Conservation (phyloP, 129 eudicot species). For the Logfia minima region DNA sequence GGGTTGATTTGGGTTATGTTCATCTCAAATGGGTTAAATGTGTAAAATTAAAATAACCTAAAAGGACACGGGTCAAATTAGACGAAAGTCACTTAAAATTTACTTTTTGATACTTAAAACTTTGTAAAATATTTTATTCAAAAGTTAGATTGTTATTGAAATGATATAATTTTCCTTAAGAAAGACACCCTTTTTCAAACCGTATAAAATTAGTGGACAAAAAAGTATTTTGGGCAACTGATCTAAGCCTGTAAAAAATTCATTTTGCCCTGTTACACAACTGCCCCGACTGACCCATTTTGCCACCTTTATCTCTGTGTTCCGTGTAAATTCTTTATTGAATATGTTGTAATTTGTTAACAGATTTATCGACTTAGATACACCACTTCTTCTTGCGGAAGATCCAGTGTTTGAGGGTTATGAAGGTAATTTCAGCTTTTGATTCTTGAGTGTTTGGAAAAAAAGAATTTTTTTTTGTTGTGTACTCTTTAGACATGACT, state of each 20-base stretch:
- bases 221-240: neutral
- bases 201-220: too few species aligned
- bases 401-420: constrained; percentile 91
- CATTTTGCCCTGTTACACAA: neutral
- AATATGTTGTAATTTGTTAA: constrained; percentile 8
- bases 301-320: neutral
- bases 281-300: neutral
- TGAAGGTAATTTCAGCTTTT: constrained; percentile 57
- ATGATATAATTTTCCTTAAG: too few species aligned
- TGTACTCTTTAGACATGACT: neutral
- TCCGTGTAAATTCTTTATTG: neutral
- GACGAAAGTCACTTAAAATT: neutral
- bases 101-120: neutral
- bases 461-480: neutral
- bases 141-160: neutral
- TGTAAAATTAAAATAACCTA: neutral
- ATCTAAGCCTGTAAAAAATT: too few species aligned
- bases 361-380: constrained; percentile 88
- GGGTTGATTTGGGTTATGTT: neutral
- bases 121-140: neutral
- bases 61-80: neutral
- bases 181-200: too few species aligned
- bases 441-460: neutral
- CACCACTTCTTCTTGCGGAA: constrained; percentile 80
- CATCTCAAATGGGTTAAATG: neutral